Evolutionary conservation across 176 grass and related monocot species (phyloP).

Genomic region (Panicum miliaceum): DNA sequence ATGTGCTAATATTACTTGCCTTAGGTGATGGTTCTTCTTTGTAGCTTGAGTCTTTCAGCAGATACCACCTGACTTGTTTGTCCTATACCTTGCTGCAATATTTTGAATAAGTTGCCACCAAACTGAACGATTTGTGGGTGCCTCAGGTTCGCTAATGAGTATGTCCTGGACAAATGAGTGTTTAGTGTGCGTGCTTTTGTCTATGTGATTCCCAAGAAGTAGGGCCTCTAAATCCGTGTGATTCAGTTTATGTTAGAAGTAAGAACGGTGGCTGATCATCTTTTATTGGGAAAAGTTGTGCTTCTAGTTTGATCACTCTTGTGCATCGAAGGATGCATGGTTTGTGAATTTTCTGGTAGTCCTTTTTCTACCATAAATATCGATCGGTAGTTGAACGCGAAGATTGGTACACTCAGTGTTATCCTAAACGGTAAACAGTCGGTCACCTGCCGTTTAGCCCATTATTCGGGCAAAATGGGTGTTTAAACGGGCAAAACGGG

Average conservation of each 20-base stretch:
- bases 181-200: background rate
- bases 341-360: background rate
- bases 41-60: background rate
- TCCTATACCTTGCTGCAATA: background rate
- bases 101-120: background rate
- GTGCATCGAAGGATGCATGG: background rate
- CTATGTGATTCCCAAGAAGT: background rate
- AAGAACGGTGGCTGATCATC: background rate
- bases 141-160: conserved; percentile 10
- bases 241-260: background rate
- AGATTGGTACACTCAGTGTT: too few relatives aligned
- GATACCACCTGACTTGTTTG: background rate
- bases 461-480: too few relatives aligned
- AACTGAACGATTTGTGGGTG: background rate
- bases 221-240: background rate
- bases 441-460: too few relatives aligned
- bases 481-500: too few relatives aligned
- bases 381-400: background rate
- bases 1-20: background rate
- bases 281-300: background rate
- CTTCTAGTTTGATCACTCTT: background rate
- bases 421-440: too few relatives aligned
- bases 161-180: background rate
- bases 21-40: background rate
- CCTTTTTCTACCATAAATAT: background rate